Base-by-base conservation (phyloP, 139 green algal species). In the Chlamydomonas sp. region DNA sequence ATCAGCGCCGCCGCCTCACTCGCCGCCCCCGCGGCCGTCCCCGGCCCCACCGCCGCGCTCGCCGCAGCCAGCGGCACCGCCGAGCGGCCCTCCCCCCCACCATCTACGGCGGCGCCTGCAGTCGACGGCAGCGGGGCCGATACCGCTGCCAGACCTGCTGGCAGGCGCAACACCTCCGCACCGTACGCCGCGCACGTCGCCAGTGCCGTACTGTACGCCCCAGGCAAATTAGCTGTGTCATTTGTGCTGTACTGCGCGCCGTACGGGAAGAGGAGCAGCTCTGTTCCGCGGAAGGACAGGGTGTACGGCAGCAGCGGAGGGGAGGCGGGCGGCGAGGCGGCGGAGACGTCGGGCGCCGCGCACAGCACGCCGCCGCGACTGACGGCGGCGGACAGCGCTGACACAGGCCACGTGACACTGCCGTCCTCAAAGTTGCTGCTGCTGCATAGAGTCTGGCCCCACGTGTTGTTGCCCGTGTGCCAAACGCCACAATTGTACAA, bases 271-370 rank as follows among this genome's bases (percentile, higher is more conserved):
- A 86, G 9, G 71, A 86, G 61, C 12, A 86, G 68, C 71, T 86
- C 71, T 1, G 72, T 3, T 60, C 81, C 81, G 60, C 81, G 81
- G 81, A 80, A 86, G 15, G 81, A 60, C 20, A 80, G 49, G 9
- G 57, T 79, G 71, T 86, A 86, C 81, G 81, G 81, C 69, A 86
- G 61, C 71, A 86, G 81, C 71, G 81, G 71, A 20, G 81, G 81
- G 18, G 80, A 74, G 10, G 67, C 67, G 14, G 67, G 49, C 81
- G 71, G 18, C 18, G 78, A 12, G 31, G 77, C 58, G 4, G 10
- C 31, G 7, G 71, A 49, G 17, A 7, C 60, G 61, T 86, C 81
- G 57, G 71, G 1, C 4, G 69, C 60, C n/a, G 5, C 18, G 81
- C 81, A 86, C 59, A 86, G 81, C 18, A n/a, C 81, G 59, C 81